A percentile compares a stretch with the other conserved stretches of the same genome.
Conservation (phyloP, 108 stramenopile genomes). For the Cyclotella sp. region DNA sequence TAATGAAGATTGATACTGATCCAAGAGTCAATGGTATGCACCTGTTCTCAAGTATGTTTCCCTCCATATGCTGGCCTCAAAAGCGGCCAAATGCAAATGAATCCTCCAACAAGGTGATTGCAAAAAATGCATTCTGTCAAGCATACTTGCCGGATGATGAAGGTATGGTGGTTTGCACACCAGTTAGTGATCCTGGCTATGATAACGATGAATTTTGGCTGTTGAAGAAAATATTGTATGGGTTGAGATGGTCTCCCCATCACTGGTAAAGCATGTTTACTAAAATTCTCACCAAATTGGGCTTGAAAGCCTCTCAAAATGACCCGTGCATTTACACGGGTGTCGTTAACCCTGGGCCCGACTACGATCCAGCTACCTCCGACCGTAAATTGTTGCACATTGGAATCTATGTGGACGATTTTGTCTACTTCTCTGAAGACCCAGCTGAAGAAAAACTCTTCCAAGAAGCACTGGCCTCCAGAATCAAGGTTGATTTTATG, state of each 20-base stretch:
- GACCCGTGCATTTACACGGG: constrained; percentile 39
- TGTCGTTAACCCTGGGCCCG: not conserved
- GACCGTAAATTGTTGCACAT: constrained; percentile 1
- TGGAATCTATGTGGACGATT: constrained; percentile 34
- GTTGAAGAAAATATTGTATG: constrained; percentile 37
- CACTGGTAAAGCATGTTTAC: constrained; percentile 43
- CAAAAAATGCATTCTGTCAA: constrained; percentile 51
- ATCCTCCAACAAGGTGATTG: constrained; percentile 41
- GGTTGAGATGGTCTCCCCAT: constrained; percentile 3
- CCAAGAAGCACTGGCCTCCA: not conserved
- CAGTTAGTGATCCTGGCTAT: constrained; percentile 19
- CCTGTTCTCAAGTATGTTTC: constrained; percentile 26
- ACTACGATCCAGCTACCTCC: not conserved
- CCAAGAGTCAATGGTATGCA: constrained; percentile 23
- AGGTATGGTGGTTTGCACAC: constrained; percentile 14
- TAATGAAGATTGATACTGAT: constrained; percentile 20
- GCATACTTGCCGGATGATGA: constrained; percentile 22
- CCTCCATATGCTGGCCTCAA: constrained; percentile 9
- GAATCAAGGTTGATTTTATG: constrained; percentile 23
- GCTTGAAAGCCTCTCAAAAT: constrained; percentile 20
- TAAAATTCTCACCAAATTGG: constrained; percentile 9
- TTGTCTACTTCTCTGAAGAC: constrained; percentile 22
- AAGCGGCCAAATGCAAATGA: constrained; percentile 1
- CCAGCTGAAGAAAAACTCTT: constrained; percentile 15
- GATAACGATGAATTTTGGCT: constrained; percentile 21